These are phyloP conservation scores for Penstemon barbatus DNA, from an alignment of 257 asterid species.

Conservation along the genomic window DNA sequence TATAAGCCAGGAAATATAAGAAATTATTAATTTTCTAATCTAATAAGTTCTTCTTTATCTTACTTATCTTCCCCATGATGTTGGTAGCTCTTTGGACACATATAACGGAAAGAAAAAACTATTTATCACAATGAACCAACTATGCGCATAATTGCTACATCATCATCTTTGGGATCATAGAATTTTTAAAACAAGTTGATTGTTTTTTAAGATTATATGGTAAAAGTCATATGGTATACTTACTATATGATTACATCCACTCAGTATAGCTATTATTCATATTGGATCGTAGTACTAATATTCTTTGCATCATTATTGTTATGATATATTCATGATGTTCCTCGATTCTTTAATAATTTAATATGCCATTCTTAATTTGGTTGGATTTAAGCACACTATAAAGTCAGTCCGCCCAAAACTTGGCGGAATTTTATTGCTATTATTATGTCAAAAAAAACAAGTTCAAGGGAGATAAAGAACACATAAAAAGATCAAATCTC, in stretches of 20 bases:
- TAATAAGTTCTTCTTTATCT: neutral
- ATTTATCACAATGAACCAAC: neutral
- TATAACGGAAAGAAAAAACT: neutral
- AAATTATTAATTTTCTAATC: constrained; percentile 5
- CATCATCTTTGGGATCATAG: too few relatives aligned
- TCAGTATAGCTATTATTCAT: constrained; percentile 8
- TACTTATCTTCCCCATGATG: neutral
- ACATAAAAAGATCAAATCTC: neutral
- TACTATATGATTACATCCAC: neutral
- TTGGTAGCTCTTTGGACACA: neutral
- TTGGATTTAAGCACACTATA: neutral
- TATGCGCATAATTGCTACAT: neutral
- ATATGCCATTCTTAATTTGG: neutral
- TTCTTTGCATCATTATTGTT: neutral
- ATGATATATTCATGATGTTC: constrained; percentile 4
- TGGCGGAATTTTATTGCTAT: constrained; percentile 4
- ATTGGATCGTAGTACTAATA: neutral
- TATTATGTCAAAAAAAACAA: constrained; percentile 9
- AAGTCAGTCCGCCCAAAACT: constrained; percentile 11
- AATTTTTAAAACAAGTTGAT: too few relatives aligned
- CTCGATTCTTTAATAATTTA: neutral
- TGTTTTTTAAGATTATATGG: too few relatives aligned
- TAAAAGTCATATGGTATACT: too few relatives aligned
- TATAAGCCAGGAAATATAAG: constrained; percentile 28
- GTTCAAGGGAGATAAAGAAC: neutral